Base-by-base conservation (phyloP, 495 filamentous ascomycete species). In the Podospora sp. region DNA sequence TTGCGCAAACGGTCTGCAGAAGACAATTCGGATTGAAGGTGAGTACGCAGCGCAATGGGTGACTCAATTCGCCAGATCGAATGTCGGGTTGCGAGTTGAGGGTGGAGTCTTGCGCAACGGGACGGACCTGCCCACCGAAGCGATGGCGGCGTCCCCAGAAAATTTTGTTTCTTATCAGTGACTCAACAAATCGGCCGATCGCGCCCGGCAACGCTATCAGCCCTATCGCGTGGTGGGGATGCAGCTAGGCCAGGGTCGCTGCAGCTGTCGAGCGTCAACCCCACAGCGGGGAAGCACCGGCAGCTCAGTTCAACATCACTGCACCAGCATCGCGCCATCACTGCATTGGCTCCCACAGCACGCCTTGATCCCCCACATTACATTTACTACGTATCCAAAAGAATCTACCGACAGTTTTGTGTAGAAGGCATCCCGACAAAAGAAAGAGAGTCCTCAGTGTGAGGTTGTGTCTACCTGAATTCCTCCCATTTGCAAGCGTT, bases 101-200 rank as follows among this genome's bases (percentile, higher is more conserved):
- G 53, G 22, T 57, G 22, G 18, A 21, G 53, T 6, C 4, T 26
- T 46, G 52, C 52, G 20, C 52, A 14, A 26, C 52, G 52, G 52
- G 52, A 12, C 24, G 52, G 52, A 55, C 3, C 52, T 22, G 52
- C 24, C 21, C 20, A 24, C 21, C 24, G 51, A 24, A 56, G 62
- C 62, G 50, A 64, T 64, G 7, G 33, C 63, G 50, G 52, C 63
- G 60, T 25, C 27, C 26, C 35, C 60, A 62, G 60, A 65, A 58
- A 65, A 57, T 26, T 57, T 49, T 61, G 2, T 40, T 56, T 56
- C 63, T 65, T 57, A 65, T 65, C 63, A 29, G 63, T 58, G 51
- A 64, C 26, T 64, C 62, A 57, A 56, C 11, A 2, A 36, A 36
- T 6, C 33, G 33, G 33, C 35, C 25, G 57, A 21, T 29, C 18